These are phyloP conservation scores for Epichloe elymi DNA, from an alignment of 2,329 filamentous ascomycete genomes.

Conservation along the genomic window DNA sequence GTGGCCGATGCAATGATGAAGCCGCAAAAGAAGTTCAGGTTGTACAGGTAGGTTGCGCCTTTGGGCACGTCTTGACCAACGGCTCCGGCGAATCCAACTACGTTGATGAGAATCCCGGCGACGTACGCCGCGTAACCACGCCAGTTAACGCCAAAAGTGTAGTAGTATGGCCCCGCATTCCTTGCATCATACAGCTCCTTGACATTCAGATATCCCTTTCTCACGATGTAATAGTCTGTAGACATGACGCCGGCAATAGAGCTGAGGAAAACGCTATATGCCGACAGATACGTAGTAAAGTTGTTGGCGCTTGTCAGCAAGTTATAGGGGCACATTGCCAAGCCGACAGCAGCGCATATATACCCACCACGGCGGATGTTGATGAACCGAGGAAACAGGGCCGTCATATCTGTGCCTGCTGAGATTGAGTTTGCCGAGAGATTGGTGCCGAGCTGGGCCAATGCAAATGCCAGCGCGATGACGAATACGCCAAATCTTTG, in stretches of 20 bases:
- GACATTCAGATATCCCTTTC: constrained; percentile 67
- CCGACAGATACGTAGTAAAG: constrained; percentile 84
- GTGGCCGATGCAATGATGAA: constrained; percentile 54
- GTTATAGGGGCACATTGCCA: constrained; percentile 81
- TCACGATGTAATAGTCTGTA: constrained; percentile 76
- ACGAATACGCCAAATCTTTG: constrained; percentile 67
- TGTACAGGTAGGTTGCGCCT: constrained; percentile 76
- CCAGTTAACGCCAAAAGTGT: constrained; percentile 62
- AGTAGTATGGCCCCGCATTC: constrained; percentile 58
- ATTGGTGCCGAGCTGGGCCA: constrained; percentile 77
- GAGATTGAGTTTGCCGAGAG: constrained; percentile 80
- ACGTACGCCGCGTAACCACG: constrained; percentile 75
- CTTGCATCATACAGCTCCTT: constrained; percentile 67
- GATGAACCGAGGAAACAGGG: constrained; percentile 64
- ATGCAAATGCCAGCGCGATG: constrained; percentile 55
- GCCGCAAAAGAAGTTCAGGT: constrained; percentile 80
- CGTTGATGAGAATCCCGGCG: constrained; percentile 73
- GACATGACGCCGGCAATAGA: constrained; percentile 88
- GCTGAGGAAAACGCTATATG: constrained; percentile 88
- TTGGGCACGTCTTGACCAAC: constrained; percentile 59
- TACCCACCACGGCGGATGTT: constrained; percentile 82
- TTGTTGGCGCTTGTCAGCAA: constrained; percentile 62
- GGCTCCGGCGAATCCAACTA: constrained; percentile 80
- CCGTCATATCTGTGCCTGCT: constrained; percentile 71
- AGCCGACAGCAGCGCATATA: constrained; percentile 64